A percentile compares a stretch with the other conserved stretches of the same genome.
Conservation (phyloP, 345 rosid species). For the Euphorbia peplus region DNA sequence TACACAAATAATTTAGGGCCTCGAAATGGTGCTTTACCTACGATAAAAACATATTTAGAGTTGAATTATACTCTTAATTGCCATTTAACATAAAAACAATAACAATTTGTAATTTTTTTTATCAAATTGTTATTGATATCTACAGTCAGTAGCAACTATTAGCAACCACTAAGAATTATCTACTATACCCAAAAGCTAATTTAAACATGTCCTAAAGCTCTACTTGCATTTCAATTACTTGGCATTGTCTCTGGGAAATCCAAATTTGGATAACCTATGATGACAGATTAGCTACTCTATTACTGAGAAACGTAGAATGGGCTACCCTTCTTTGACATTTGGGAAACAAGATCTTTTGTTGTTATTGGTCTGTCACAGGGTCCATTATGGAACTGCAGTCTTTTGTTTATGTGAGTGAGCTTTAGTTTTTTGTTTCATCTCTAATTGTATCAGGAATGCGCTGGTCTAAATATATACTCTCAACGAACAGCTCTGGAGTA, state of each 20-base stretch:
- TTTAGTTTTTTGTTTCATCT: constrained; percentile 9
- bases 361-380: not conserved
- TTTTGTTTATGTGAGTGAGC: not conserved
- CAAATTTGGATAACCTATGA: not conserved
- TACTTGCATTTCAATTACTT: not conserved
- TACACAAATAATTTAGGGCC: too few species aligned
- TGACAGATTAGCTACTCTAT: not conserved
- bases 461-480: constrained; percentile 51
- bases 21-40: too few species aligned
- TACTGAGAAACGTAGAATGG: not conserved
- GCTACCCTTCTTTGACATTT: not conserved
- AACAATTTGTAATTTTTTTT: too few species aligned
- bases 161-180: too few species aligned
- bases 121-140: too few species aligned
- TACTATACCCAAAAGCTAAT: too few species aligned
- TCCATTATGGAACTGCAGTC: not conserved
- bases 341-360: not conserved
- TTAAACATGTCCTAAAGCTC: not conserved
- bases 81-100: too few species aligned
- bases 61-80: too few species aligned
- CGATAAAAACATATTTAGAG: too few species aligned
- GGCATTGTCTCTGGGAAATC: not conserved
- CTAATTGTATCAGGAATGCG: constrained; percentile 67
- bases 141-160: too few species aligned
- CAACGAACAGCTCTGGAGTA: constrained; percentile 63